Conservation (phyloP, 805 yeast species). For the Starmerella bacillaris region DNA sequence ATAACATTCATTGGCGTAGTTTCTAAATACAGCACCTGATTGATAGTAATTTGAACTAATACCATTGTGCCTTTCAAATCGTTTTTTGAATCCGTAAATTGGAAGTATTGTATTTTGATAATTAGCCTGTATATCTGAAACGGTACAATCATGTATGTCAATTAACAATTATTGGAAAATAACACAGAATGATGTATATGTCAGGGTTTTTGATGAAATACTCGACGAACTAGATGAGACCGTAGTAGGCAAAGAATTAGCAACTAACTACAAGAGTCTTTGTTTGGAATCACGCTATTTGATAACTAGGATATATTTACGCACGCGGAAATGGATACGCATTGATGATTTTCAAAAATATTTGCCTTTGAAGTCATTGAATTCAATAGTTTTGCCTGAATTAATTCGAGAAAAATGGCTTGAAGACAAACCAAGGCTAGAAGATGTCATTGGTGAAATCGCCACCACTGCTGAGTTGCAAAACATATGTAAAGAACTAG, state of each 20-base stretch:
- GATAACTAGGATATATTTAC: conserved; percentile 14
- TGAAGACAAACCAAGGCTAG: conserved; percentile 4
- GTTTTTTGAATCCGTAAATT: too few relatives aligned
- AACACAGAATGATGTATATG: conserved; percentile 15
- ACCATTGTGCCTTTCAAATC: too few relatives aligned
- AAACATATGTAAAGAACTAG: conserved; percentile 8
- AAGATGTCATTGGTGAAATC: conserved; percentile 9
- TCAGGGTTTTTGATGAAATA: conserved; percentile 15
- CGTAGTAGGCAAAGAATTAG: conserved; percentile 5
- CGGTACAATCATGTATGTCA: neutral
- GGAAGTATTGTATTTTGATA: too few relatives aligned
- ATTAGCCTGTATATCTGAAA: too few relatives aligned
- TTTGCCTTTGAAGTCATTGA: conserved; percentile 13
- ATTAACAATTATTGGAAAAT: conserved; percentile 15
- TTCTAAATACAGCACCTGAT: too few relatives aligned
- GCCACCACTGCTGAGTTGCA: conserved; percentile 15
- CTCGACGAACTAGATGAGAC: conserved; percentile 13
- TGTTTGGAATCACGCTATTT: conserved; percentile 11
- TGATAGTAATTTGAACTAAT: too few relatives aligned
- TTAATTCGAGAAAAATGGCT: conserved; percentile 11
- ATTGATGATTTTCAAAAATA: conserved; percentile 15
- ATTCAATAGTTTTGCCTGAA: conserved; percentile 5
- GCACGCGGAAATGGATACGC: conserved; percentile 15
- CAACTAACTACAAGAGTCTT: conserved; percentile 4
- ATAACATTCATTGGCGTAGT: too few relatives aligned